Percentiles rank a stretch among this genome's conserved stretches.
Evolutionary conservation across 2,329 filamentous ascomycete genomes (phyloP).

Genomic region (Hypoxylon sp.): DNA sequence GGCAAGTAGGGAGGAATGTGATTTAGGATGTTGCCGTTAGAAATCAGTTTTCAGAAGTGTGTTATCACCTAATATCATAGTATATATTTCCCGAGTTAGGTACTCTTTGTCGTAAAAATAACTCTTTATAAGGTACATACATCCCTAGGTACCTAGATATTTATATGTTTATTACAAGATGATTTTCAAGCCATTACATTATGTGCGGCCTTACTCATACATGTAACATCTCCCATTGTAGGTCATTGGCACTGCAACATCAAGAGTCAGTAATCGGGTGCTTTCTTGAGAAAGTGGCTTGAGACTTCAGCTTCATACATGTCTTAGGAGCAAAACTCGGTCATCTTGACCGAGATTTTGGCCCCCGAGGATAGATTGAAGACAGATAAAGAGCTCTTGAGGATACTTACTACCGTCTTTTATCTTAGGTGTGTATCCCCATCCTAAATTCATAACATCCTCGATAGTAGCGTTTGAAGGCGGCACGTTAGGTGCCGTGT

Average conservation of each 20-base stretch:
- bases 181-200: no score
- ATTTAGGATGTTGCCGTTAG: no score
- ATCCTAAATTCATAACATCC: conserved; percentile 32
- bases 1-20: no score
- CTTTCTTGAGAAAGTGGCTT: neutral
- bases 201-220: conserved; percentile 20
- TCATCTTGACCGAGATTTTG: neutral
- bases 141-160: no score
- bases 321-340: neutral
- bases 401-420: conserved; percentile 28
- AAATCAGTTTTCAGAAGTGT: no score
- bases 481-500: conserved; percentile 34
- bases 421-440: conserved; percentile 26
- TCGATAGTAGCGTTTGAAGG: conserved; percentile 36
- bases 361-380: neutral
- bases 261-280: neutral
- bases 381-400: neutral
- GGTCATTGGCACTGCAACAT: conserved; percentile 31
- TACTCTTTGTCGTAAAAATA: no score
- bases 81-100: no score
- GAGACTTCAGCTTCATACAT: neutral
- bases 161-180: neutral
- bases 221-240: conserved; percentile 37
- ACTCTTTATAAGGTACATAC: no score
- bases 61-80: no score